Evolutionary conservation across 495 filamentous ascomycete species (phyloP).

Genomic region (Jackrogersella minutella): DNA sequence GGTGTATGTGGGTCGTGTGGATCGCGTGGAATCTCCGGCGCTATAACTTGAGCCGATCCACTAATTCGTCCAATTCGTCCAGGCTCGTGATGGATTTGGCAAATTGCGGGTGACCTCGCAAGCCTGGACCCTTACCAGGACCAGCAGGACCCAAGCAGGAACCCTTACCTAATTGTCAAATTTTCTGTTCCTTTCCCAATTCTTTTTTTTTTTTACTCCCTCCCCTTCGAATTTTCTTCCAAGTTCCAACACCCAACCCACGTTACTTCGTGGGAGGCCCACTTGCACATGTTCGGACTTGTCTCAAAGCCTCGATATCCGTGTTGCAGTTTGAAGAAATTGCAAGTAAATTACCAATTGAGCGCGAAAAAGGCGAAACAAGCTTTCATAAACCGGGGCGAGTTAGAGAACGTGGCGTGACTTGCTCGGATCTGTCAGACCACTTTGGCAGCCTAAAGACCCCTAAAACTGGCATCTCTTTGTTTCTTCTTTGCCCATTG

Average conservation of each 20-base stretch:
- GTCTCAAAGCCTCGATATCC: constrained; percentile 30
- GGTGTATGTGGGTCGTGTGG: constrained; percentile 20
- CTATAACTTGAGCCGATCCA: constrained; percentile 34
- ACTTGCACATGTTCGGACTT: constrained; percentile 38
- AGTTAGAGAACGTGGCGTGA: constrained; percentile 36
- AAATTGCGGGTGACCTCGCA: constrained; percentile 33
- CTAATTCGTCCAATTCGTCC: constrained; percentile 23
- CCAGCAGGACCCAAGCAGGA: too few relatives aligned
- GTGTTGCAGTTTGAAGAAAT: constrained; percentile 27
- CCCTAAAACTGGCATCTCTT: constrained; percentile 40
- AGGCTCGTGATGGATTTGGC: constrained; percentile 26
- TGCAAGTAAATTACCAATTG: constrained; percentile 35
- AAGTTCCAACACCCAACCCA: constrained; percentile 38
- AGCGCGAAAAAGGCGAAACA: constrained; percentile 26
- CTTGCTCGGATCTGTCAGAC: constrained; percentile 37
- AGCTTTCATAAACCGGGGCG: constrained; percentile 40
- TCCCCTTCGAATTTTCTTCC: background rate
- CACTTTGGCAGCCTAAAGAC: constrained; percentile 43
- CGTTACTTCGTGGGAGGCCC: constrained; percentile 20
- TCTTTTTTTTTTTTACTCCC: background rate
- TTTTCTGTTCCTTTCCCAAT: constrained; percentile 2
- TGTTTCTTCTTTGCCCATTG: constrained; percentile 33
- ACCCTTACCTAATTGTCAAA: constrained; percentile 1
- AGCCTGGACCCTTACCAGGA: constrained; percentile 30
- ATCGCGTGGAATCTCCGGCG: constrained; percentile 19